These are phyloP conservation scores for Botrytis deweyae DNA, from an alignment of 2,329 filamentous ascomycete species.

Conservation along the genomic window DNA sequence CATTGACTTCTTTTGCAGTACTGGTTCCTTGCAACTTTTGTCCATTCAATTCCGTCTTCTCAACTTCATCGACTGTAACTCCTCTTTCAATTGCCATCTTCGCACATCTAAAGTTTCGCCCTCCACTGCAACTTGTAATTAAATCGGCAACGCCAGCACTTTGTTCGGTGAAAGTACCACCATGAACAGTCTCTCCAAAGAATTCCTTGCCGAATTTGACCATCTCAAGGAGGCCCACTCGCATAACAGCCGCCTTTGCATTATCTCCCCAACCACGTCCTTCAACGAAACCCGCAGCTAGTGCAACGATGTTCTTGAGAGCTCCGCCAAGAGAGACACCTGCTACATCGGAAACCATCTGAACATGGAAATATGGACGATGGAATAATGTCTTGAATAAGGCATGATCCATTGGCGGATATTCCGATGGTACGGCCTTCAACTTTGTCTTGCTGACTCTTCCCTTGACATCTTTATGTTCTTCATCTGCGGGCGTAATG, in stretches of 20 bases:
- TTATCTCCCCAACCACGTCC: conserved; percentile 98
- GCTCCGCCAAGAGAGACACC: conserved; percentile 93
- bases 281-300: conserved; percentile 93
- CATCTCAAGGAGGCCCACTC: conserved; percentile 93
- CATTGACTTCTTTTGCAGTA: conserved; percentile 88
- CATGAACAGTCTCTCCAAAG: conserved; percentile 78
- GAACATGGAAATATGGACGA: conserved; percentile 95
- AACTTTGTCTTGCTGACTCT: conserved; percentile 67
- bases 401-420: conserved; percentile 81
- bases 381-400: conserved; percentile 87
- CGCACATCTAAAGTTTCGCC: conserved; percentile 91
- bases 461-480: conserved; percentile 69
- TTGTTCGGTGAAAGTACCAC: conserved; percentile 93
- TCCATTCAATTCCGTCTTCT: conserved; percentile 86
- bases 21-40: conserved; percentile 95
- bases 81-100: conserved; percentile 81
- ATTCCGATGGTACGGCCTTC: conserved; percentile 74
- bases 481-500: conserved; percentile 46
- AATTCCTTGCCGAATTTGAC: conserved; percentile 93
- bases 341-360: conserved; percentile 91
- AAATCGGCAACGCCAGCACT: conserved; percentile 93
- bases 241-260: conserved; percentile 97
- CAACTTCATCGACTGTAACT: conserved; percentile 80
- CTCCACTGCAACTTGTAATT: conserved; percentile 89
- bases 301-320: conserved; percentile 93